Evolutionary conservation across 805 yeast genomes (phyloP).

Genomic region (Saccharomyces mikatae): DNA sequence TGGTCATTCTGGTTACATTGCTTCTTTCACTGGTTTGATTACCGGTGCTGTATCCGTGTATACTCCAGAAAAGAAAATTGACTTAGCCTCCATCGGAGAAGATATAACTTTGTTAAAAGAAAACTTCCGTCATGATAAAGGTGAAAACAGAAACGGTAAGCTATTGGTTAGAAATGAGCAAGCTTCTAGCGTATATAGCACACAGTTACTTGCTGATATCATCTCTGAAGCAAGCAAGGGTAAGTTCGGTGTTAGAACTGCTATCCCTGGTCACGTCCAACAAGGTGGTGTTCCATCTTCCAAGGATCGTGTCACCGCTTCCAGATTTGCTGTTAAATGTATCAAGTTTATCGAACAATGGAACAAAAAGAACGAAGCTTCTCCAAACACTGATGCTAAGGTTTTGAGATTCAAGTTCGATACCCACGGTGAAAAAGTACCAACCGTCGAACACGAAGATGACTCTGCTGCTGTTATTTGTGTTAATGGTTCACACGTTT

Average conservation of each 20-base stretch:
- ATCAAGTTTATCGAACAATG: slow-evolving; percentile 77
- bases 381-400: slow-evolving; percentile 32
- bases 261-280: slow-evolving; percentile 96
- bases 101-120: slow-evolving; percentile 66
- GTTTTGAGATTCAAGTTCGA: slow-evolving; percentile 45
- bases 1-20: slow-evolving; percentile 91
- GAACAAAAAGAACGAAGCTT: slow-evolving; percentile 32
- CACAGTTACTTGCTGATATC: slow-evolving; percentile 75
- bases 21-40: slow-evolving; percentile 74
- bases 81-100: slow-evolving; percentile 58
- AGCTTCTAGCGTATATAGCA: slow-evolving; percentile 74
- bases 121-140: slow-evolving; percentile 64
- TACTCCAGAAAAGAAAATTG: slow-evolving; percentile 78
- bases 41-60: slow-evolving; percentile 90
- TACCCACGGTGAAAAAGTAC: slow-evolving; percentile 40
- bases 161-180: slow-evolving; percentile 75
- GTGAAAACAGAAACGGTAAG: slow-evolving; percentile 78
- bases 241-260: slow-evolving; percentile 83
- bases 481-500: slow-evolving; percentile 56
- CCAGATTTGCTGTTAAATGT: slow-evolving; percentile 84
- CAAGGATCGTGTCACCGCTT: slow-evolving; percentile 83
- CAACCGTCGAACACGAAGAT: slow-evolving; percentile 36
- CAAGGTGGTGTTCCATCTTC: slow-evolving; percentile 96
- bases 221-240: slow-evolving; percentile 71
- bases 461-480: slow-evolving; percentile 57